Evolutionary conservation across 345 rosid species (phyloP).

Genomic region (Aethionema arabicum): DNA sequence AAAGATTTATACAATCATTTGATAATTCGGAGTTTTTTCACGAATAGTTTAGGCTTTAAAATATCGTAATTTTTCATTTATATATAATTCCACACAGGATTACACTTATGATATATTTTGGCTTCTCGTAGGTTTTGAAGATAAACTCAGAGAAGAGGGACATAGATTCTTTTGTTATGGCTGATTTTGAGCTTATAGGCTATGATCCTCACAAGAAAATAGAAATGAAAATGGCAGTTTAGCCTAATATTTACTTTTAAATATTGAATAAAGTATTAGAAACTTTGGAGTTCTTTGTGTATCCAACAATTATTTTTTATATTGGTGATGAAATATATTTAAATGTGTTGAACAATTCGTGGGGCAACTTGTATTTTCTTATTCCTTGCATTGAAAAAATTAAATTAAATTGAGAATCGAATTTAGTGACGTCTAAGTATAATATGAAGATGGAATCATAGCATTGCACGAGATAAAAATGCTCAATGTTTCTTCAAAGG

Average conservation of each 20-base stretch:
- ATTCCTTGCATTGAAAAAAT: too few species aligned
- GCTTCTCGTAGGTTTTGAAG: constrained; percentile 66
- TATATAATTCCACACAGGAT: background rate
- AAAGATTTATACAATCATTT: too few species aligned
- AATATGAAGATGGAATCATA: too few species aligned
- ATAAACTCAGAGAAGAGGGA: constrained; percentile 83
- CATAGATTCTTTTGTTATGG: constrained; percentile 71
- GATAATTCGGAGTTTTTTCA: background rate
- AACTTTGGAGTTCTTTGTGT: background rate
- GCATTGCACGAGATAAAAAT: too few species aligned
- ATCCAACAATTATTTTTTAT: too few species aligned
- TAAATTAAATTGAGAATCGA: too few species aligned
- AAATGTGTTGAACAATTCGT: too few species aligned
- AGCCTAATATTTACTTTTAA: background rate
- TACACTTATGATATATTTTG: constrained; percentile 14
- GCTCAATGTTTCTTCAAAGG: too few species aligned
- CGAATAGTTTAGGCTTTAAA: background rate
- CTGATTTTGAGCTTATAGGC: constrained; percentile 77
- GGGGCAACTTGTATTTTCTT: too few species aligned
- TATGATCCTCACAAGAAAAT: constrained; percentile 92
- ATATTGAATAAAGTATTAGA: background rate
- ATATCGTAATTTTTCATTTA: background rate
- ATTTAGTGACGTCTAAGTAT: too few species aligned
- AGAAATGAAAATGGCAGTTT: constrained; percentile 91
- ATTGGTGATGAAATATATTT: too few species aligned